Conservation (phyloP, 139 green algal genomes). For the Yamagishiella unicocca region DNA sequence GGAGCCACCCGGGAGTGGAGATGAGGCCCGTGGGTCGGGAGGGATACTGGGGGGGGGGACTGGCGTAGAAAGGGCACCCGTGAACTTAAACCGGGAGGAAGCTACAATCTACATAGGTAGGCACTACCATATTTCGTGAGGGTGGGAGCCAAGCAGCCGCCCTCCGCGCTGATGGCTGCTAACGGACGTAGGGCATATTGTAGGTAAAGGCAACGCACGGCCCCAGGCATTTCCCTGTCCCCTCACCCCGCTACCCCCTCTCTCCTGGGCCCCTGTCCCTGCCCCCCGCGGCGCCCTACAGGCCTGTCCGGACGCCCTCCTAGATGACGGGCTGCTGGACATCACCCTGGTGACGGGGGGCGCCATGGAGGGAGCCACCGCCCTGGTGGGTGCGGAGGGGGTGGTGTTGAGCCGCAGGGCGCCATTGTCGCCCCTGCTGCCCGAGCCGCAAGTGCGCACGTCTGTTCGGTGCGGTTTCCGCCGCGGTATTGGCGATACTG, state of each 20-base stretch:
- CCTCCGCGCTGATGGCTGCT: too few relatives aligned
- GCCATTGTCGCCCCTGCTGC: too few relatives aligned
- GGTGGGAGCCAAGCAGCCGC: too few relatives aligned
- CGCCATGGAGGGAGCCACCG: neutral
- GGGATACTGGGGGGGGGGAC: neutral
- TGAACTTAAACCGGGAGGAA: too few relatives aligned
- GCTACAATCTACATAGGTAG: too few relatives aligned
- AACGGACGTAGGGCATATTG: too few relatives aligned
- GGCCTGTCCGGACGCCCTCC: conserved; percentile 62
- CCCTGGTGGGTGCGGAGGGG: neutral
- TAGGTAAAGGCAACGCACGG: too few relatives aligned
- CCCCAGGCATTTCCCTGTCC: neutral
- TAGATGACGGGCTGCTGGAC: conserved; percentile 71
- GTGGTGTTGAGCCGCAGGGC: neutral
- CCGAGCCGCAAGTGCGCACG: neutral
- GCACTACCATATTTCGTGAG: too few relatives aligned
- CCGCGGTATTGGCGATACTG: too few relatives aligned
- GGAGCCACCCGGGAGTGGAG: too few relatives aligned
- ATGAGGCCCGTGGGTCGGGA: too few relatives aligned
- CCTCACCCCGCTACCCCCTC: neutral
- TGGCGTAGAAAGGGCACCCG: too few relatives aligned
- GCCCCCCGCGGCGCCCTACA: neutral
- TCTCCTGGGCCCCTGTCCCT: neutral
- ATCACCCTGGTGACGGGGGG: conserved; percentile 51
- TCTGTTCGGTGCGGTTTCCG: neutral